These are phyloP conservation scores for Leptographium lundbergii DNA, from an alignment of 2,329 filamentous ascomycete species.

Conservation along the genomic window DNA sequence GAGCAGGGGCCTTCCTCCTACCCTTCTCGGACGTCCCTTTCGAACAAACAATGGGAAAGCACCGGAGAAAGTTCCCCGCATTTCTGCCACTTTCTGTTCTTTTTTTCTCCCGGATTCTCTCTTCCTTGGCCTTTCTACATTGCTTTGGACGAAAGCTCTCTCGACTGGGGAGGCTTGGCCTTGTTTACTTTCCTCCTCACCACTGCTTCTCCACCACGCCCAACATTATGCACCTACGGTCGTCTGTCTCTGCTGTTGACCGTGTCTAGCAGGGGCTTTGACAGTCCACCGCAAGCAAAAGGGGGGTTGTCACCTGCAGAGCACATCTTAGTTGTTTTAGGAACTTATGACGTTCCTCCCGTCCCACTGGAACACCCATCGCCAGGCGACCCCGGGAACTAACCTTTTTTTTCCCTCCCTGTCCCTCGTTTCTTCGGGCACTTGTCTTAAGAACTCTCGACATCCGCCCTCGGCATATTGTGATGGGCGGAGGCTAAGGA, in stretches of 20 bases:
- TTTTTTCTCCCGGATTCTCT: conserved; percentile 1
- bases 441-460: neutral
- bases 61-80: neutral
- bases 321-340: conserved; percentile 2
- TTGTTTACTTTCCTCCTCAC: conserved; percentile 4
- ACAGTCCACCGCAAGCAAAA: neutral
- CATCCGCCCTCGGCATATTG: neutral
- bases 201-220: neutral
- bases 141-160: conserved; percentile 13
- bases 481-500: neutral
- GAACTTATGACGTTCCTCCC: conserved; percentile 8
- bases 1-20: neutral
- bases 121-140: conserved; percentile 5
- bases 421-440: neutral
- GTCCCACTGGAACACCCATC: conserved; percentile 7
- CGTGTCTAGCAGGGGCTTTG: neutral
- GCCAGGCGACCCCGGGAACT: neutral
- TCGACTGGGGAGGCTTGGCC: neutral
- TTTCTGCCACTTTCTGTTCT: conserved; percentile 1
- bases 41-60: neutral
- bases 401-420: conserved; percentile 2
- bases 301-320: neutral
- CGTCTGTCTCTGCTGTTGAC: neutral
- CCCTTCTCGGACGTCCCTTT: neutral
- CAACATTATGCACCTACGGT: neutral